Conservation (phyloP, 345 rosid species). For the Eutrema japonicum region DNA sequence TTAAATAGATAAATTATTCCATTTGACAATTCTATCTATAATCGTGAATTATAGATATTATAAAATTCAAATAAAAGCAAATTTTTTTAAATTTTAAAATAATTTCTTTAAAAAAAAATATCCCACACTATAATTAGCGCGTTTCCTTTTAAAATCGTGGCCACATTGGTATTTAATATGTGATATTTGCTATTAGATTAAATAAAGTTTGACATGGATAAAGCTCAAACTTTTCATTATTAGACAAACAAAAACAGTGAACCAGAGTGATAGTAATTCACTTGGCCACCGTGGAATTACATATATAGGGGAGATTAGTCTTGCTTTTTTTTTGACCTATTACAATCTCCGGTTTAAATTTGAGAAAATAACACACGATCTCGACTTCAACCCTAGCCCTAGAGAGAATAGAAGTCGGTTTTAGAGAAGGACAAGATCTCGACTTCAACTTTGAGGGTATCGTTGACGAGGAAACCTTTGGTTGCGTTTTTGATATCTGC, state of each 20-base stretch:
- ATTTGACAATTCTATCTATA: too few relatives aligned
- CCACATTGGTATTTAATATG: slow-evolving; percentile 15
- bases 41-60: too few relatives aligned
- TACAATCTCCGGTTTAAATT: not conserved
- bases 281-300: slow-evolving; percentile 8
- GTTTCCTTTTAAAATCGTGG: not conserved
- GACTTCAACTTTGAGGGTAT: slow-evolving; percentile 9
- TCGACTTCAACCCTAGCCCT: too few relatives aligned
- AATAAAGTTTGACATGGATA: not conserved
- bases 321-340: slow-evolving; percentile 29
- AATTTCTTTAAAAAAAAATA: too few relatives aligned
- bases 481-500: slow-evolving; percentile 17
- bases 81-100: too few relatives aligned
- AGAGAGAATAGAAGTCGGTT: not conserved
- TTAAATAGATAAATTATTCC: too few relatives aligned
- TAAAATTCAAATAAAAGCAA: too few relatives aligned
- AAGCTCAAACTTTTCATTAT: not conserved
- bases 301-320: slow-evolving; percentile 46
- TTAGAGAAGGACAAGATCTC: slow-evolving; percentile 18
- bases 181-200: not conserved
- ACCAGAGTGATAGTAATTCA: not conserved
- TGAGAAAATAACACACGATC: too few relatives aligned
- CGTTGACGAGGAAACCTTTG: slow-evolving; percentile 10
- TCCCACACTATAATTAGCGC: too few relatives aligned
- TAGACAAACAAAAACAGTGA: not conserved